Evolutionary conservation across 768 basidiomycete genomes (phyloP).

Genomic region (Kockovaella imperatae): DNA sequence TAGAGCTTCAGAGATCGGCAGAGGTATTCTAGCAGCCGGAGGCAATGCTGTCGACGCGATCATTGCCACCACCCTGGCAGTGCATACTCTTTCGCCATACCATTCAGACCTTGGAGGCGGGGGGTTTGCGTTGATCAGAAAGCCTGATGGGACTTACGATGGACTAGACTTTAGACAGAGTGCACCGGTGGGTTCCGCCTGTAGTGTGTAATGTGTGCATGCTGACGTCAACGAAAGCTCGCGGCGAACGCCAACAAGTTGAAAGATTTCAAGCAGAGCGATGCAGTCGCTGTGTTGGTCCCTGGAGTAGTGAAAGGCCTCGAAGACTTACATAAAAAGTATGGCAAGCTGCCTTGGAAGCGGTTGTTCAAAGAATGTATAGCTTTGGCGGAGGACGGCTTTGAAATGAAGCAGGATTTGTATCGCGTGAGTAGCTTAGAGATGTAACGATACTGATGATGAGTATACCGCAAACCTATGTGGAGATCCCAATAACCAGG

Average conservation of each 20-base stretch:
- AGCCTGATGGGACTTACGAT: slow-evolving; percentile 14
- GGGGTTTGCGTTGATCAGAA: slow-evolving; percentile 35
- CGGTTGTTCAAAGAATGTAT: slow-evolving; percentile 65
- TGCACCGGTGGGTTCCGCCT: neutral
- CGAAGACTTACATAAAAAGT: slow-evolving; percentile 45
- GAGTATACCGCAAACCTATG: too few relatives aligned
- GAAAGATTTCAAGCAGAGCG: neutral
- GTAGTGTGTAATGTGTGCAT: neutral
- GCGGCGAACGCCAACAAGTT: neutral
- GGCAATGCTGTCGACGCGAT: slow-evolving; percentile 38
- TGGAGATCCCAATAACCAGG: neutral
- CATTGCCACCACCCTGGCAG: slow-evolving; percentile 28
- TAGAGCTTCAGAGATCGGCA: slow-evolving; percentile 25
- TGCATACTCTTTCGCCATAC: slow-evolving; percentile 25
- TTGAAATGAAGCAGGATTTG: neutral
- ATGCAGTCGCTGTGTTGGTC: neutral
- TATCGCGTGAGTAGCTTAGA: neutral
- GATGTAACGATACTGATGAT: too few relatives aligned
- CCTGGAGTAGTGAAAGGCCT: neutral
- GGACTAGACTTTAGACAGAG: slow-evolving; percentile 13
- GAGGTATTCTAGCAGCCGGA: slow-evolving; percentile 17
- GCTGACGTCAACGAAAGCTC: neutral
- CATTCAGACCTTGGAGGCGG: slow-evolving; percentile 37
- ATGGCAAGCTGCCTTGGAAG: slow-evolving; percentile 69
- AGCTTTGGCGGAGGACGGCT: slow-evolving; percentile 45